Evolutionary conservation across 768 basidiomycete genomes (phyloP).

Genomic region (Tylopilus subfusipes): DNA sequence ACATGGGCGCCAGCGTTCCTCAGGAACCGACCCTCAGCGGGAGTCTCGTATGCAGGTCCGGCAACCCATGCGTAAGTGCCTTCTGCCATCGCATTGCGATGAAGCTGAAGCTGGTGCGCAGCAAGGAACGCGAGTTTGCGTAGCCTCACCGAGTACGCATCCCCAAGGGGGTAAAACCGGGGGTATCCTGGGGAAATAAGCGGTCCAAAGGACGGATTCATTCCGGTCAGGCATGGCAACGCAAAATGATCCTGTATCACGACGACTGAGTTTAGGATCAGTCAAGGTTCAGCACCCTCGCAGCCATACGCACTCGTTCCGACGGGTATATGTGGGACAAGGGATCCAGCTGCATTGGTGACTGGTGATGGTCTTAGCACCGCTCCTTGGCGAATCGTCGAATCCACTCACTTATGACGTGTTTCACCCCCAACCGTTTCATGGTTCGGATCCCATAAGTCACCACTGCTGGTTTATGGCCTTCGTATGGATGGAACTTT

Average conservation of each 20-base stretch:
- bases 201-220: slow-evolving; percentile 79
- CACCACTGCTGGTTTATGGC: slow-evolving; percentile 64
- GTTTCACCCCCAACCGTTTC: slow-evolving; percentile 70
- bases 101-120: slow-evolving; percentile 56
- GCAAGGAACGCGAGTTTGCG: slow-evolving; percentile 73
- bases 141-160: slow-evolving; percentile 72
- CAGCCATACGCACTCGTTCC: slow-evolving; percentile 66
- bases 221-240: slow-evolving; percentile 69
- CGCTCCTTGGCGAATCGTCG: background rate
- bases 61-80: slow-evolving; percentile 89
- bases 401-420: slow-evolving; percentile 62
- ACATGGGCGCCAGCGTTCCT: slow-evolving; percentile 76
- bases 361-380: slow-evolving; percentile 41
- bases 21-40: slow-evolving; percentile 80
- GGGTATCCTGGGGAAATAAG: slow-evolving; percentile 52
- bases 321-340: slow-evolving; percentile 68
- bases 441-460: slow-evolving; percentile 78
- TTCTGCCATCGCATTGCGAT: slow-evolving; percentile 59
- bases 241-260: slow-evolving; percentile 83
- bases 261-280: slow-evolving; percentile 52
- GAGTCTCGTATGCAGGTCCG: slow-evolving; percentile 88
- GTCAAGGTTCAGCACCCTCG: background rate
- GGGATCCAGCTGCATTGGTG: slow-evolving; percentile 84
- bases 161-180: slow-evolving; percentile 81
- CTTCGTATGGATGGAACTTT: slow-evolving; percentile 86